Percentiles rank a stretch among this genome's conserved stretches.
phyloP scores from a whole-genome alignment of 2,329 filamentous ascomycete species.

The Colletotrichum endophyticum region DNA sequence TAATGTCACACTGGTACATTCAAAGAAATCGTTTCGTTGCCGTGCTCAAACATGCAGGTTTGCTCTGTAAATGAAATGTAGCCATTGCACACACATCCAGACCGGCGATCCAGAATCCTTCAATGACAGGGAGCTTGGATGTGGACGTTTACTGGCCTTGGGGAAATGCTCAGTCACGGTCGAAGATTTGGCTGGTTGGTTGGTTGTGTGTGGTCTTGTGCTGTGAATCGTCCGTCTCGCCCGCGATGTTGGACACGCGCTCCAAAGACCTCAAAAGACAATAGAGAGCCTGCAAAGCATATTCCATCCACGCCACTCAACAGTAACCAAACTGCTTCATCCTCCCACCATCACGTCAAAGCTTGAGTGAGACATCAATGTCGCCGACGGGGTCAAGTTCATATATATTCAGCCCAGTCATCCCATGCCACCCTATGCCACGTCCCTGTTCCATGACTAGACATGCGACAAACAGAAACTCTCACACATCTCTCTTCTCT shows the following conservation, averaged over 20 bases:
- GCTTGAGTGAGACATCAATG: neutral
- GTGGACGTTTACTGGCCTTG: too few relatives aligned
- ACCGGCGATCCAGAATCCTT: too few relatives aligned
- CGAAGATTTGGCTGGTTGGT: too few relatives aligned
- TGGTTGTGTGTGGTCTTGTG: too few relatives aligned
- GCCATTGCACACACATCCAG: too few relatives aligned
- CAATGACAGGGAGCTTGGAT: neutral
- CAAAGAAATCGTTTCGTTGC: neutral
- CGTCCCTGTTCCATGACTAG: neutral
- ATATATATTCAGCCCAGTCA: neutral
- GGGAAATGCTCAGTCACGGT: too few relatives aligned
- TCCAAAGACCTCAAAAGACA: neutral
- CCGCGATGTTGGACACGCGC: too few relatives aligned
- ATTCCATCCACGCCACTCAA: neutral
- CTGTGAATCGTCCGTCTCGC: neutral
- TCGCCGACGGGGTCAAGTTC: neutral
- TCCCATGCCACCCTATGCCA: neutral
- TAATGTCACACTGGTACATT: neutral
- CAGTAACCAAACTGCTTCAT: neutral
- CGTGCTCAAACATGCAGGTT: neutral
- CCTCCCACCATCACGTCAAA: neutral
- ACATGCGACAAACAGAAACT: neutral
- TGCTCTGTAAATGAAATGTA: neutral
- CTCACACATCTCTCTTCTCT: neutral
- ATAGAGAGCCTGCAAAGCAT: neutral